Evolutionary conservation across 78 protist genomes (phyloP).

Genomic region (Planoprotostelium fungivorum): DNA sequence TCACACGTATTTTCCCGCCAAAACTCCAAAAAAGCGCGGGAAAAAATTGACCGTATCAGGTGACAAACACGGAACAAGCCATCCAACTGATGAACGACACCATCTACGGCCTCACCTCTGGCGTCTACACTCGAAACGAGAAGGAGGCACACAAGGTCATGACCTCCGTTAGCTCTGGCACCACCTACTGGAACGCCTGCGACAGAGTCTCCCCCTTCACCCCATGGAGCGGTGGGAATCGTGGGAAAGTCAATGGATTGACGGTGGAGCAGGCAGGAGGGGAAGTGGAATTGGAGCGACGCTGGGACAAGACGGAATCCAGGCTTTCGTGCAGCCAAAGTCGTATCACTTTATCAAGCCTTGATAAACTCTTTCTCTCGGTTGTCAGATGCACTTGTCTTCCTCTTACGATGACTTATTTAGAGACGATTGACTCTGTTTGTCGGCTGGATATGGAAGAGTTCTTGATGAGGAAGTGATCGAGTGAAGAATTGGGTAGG

Average conservation of each 20-base stretch:
- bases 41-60: too few relatives aligned
- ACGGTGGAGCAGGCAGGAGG: conserved; percentile 6
- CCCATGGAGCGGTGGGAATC: conserved; percentile 45
- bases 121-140: conserved; percentile 15
- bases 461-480: too few relatives aligned
- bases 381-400: too few relatives aligned
- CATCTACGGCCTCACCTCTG: conserved; percentile 40
- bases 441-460: too few relatives aligned
- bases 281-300: conserved; percentile 47
- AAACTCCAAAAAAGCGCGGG: neutral
- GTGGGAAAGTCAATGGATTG: neutral
- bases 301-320: conserved; percentile 49
- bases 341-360: conserved; percentile 31
- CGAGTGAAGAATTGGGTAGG: too few relatives aligned
- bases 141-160: conserved; percentile 25
- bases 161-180: conserved; percentile 36
- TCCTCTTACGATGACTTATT: too few relatives aligned
- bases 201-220: conserved; percentile 50
- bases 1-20: neutral
- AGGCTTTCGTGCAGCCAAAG: conserved; percentile 27
- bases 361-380: too few relatives aligned
- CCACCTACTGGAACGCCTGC: conserved; percentile 64
- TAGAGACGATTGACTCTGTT: too few relatives aligned
- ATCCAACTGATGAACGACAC: conserved; percentile 45
- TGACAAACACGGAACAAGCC: conserved; percentile 30